Base-by-base conservation (phyloP, 2,329 filamentous ascomycete genomes). In the Aspergillus pseudotamarii region DNA sequence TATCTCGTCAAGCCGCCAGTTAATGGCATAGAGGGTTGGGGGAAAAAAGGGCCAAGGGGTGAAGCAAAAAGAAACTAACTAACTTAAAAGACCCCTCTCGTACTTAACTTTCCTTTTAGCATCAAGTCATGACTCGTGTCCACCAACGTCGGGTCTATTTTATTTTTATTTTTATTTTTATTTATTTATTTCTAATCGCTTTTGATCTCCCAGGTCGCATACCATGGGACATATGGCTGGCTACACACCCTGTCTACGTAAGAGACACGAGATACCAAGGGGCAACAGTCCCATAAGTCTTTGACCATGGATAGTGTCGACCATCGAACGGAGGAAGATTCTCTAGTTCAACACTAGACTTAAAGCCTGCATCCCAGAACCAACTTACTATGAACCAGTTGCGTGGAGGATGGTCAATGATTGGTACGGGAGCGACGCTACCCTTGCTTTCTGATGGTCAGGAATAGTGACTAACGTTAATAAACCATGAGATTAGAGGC, bases 401-500 rank as follows among this genome's bases (percentile, higher is more conserved):
- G 26, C 26, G 48, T 32, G 16, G 28, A 51, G 28, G 28, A 51
- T 12, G 28, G 28, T n/a, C 28, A 32, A 12, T 51, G 48, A 51
- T 51, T 51, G 48, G 48, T 51, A 51, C 48, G 19, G 26, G 26
- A 51, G 28, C 26, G 48, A 32, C 48, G 19, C 48, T 51, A 51
- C 48, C 48, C 48, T 51, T 51, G 48, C 48, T 51, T 32, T 51
- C 28, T 51, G 28, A 51, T 51, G 28, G 11, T 16, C 48, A 51
- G 48, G 21, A 51, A 51, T 51, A 32, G 51, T 36, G 16, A 38
- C 32, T 55, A 55, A 38, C 32, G 21, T 41, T 38, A 55, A 26
- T 51, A n/a, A 51, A 51, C 28, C 48, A 30, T 55, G 34, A 38
- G 51, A 55, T 55, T 36, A 55, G 12, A 55, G 34, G 51, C 23